These are phyloP conservation scores for Quercus phellos DNA, from an alignment of 331 rosid species.

Conservation along the genomic window DNA sequence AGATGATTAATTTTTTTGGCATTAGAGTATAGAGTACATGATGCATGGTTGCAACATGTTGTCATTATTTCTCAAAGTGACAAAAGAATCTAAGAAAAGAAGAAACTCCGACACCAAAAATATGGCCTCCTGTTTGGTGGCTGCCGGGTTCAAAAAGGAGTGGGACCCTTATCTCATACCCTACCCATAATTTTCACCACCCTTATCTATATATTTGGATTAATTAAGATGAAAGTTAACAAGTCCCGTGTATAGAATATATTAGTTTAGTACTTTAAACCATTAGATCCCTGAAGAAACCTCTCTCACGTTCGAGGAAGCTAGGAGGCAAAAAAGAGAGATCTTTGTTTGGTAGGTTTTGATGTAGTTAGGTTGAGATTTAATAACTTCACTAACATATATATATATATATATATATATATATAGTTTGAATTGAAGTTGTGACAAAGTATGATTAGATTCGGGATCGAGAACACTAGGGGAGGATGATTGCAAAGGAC, in stretches of 20 bases:
- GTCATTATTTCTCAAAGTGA: constrained; percentile 20
- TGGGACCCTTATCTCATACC: constrained; percentile 25
- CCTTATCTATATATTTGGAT: constrained; percentile 12
- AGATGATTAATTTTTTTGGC: neutral
- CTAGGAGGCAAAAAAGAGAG: neutral
- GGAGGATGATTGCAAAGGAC: constrained; percentile 65
- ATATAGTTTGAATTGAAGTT: constrained; percentile 4
- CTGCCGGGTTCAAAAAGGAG: constrained; percentile 40
- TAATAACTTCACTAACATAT: neutral
- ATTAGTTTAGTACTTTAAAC: too few species aligned
- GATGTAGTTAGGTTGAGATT: constrained; percentile 9
- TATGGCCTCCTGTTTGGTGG: constrained; percentile 53
- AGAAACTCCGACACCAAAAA: constrained; percentile 36
- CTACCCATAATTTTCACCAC: constrained; percentile 39
- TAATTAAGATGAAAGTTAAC: constrained; percentile 18
- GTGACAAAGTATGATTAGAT: constrained; percentile 37
- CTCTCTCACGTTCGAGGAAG: neutral
- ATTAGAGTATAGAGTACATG: neutral
- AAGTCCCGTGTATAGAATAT: neutral
- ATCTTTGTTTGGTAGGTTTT: constrained; percentile 19
- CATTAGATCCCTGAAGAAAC: neutral
- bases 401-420: too few species aligned
- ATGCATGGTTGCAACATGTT: constrained; percentile 19
- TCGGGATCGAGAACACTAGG: constrained; percentile 58
- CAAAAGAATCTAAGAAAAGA: constrained; percentile 25